These are phyloP conservation scores for Starmerella asiatica DNA, from an alignment of 805 yeast species.

Conservation along the genomic window DNA sequence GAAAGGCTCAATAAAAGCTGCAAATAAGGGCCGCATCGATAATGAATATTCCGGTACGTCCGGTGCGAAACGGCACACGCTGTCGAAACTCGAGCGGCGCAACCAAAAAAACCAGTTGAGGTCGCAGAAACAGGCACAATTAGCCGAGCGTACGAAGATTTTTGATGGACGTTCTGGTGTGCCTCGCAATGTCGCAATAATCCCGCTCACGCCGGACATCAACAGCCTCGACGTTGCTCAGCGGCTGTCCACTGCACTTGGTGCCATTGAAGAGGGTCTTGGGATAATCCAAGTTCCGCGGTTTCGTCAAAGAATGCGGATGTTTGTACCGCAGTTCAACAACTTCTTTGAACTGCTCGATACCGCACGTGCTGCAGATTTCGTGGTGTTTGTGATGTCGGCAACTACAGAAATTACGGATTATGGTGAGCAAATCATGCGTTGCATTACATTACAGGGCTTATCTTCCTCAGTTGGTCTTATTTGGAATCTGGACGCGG, in stretches of 20 bases:
- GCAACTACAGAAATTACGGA: slow-evolving; percentile 73
- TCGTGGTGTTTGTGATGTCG: slow-evolving; percentile 77
- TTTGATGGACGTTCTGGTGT: slow-evolving; percentile 74
- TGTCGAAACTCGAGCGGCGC: slow-evolving; percentile 53
- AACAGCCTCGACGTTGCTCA: slow-evolving; percentile 26
- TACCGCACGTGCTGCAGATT: slow-evolving; percentile 80
- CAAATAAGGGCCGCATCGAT: slow-evolving; percentile 74
- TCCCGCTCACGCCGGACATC: slow-evolving; percentile 67
- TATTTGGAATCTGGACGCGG: slow-evolving; percentile 53
- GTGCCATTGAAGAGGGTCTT: slow-evolving; percentile 14
- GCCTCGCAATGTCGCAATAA: slow-evolving; percentile 67
- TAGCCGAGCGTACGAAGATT: slow-evolving; percentile 47
- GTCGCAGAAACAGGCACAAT: slow-evolving; percentile 48
- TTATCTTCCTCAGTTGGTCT: slow-evolving; percentile 70
- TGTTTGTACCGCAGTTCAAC: slow-evolving; percentile 48
- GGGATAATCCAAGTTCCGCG: slow-evolving; percentile 40
- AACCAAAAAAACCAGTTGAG: slow-evolving; percentile 68
- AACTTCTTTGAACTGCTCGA: slow-evolving; percentile 63
- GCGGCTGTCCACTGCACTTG: slow-evolving; percentile 11
- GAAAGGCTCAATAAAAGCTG: slow-evolving; percentile 72
- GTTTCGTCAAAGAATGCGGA: slow-evolving; percentile 61
- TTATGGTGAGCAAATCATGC: slow-evolving; percentile 76
- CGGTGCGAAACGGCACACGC: slow-evolving; percentile 29
- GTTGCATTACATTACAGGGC: slow-evolving; percentile 87
- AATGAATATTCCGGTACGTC: slow-evolving; percentile 31